Conservation (phyloP, 2,329 filamentous ascomycete genomes). For the Didymella arachidicola region DNA sequence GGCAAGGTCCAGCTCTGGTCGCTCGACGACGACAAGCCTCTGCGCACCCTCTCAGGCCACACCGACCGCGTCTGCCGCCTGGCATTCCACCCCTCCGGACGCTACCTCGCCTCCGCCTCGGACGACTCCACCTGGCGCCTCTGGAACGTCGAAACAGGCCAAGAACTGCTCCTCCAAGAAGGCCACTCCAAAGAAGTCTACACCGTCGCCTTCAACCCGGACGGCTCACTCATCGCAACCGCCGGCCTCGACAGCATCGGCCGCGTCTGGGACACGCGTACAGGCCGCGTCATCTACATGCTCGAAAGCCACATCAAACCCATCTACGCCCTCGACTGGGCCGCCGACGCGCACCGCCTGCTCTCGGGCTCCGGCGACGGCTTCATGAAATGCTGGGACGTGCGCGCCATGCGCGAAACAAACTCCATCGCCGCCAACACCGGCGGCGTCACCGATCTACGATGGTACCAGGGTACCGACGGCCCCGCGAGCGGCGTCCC, state of each 20-base stretch:
- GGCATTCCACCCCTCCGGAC: constrained; percentile 92
- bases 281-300: constrained; percentile 93
- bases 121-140: constrained; percentile 97
- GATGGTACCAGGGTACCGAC: constrained; percentile 91
- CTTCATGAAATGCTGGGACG: constrained; percentile 98
- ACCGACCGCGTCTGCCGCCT: constrained; percentile 86
- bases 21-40: constrained; percentile 81
- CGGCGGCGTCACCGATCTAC: constrained; percentile 88
- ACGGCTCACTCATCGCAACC: constrained; percentile 88
- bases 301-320: constrained; percentile 92
- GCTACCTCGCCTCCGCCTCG: constrained; percentile 89
- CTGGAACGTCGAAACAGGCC: constrained; percentile 89
- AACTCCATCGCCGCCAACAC: constrained; percentile 90
- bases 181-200: constrained; percentile 95
- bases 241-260: constrained; percentile 96
- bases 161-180: constrained; percentile 87
- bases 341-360: constrained; percentile 87
- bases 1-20: constrained; percentile 91
- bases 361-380: constrained; percentile 92
- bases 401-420: constrained; percentile 83
- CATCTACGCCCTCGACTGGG: constrained; percentile 93
- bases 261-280: constrained; percentile 92
- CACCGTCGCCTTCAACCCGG: constrained; percentile 84
- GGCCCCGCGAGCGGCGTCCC: constrained; percentile 70
- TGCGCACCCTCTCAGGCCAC: constrained; percentile 84